Evolutionary conservation across 169 alveolate genomes (phyloP).

Genomic region (Sarcocystis neurona): DNA sequence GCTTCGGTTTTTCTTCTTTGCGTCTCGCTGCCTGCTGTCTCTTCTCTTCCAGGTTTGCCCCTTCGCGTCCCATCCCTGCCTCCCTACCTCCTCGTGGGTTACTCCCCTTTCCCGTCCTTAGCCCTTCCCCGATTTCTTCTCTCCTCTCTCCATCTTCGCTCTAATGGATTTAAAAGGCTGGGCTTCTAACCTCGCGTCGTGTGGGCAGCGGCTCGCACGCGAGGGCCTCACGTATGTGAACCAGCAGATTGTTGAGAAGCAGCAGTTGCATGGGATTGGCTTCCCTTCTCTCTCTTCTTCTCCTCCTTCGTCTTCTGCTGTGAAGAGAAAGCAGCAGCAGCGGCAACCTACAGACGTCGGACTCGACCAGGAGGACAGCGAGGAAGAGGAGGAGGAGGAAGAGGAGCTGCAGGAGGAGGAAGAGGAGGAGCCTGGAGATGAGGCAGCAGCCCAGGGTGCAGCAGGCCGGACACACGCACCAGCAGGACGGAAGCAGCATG

Average conservation of each 20-base stretch:
- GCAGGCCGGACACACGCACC: too few species aligned
- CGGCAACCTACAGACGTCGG: too few species aligned
- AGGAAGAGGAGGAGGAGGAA: too few species aligned
- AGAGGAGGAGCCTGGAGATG: too few species aligned
- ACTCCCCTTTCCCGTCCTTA: too few species aligned
- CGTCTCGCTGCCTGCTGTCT: neutral
- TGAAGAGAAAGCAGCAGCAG: too few species aligned
- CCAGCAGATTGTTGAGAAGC: neutral
- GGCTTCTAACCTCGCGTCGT: conserved; percentile 32
- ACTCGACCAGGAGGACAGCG: too few species aligned
- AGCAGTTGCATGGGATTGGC: neutral
- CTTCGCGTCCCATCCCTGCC: neutral
- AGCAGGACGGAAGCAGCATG: too few species aligned
- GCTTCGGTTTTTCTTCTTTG: neutral
- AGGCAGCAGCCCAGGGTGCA: too few species aligned
- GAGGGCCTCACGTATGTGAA: conserved; percentile 41
- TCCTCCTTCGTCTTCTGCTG: too few species aligned
- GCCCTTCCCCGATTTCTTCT: neutral
- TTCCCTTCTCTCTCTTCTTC: neutral
- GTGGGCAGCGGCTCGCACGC: conserved; percentile 42
- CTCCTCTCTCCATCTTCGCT: neutral
- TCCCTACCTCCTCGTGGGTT: neutral
- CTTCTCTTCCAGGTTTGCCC: neutral
- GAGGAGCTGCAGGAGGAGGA: too few species aligned
- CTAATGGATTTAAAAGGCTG: conserved; percentile 41